phyloP scores from a whole-genome alignment of 2,329 filamentous ascomycete species.

The Trichoderma koningiopsis region DNA sequence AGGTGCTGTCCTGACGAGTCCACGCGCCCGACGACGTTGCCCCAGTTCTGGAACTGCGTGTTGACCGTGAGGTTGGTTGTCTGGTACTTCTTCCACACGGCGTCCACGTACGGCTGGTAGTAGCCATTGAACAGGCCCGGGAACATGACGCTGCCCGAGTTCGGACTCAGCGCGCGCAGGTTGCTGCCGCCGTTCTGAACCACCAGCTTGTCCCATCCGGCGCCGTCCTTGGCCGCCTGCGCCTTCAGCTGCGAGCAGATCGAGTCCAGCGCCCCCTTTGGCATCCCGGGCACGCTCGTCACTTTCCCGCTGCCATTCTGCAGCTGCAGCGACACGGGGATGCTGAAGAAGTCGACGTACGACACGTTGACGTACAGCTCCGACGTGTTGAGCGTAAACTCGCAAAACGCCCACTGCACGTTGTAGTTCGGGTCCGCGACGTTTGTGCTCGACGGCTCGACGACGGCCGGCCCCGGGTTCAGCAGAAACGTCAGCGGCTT shows the following conservation, averaged over 20 bases:
- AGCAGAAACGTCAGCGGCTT: slow-evolving; percentile 66
- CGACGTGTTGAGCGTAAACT: slow-evolving; percentile 65
- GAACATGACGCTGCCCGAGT: slow-evolving; percentile 50
- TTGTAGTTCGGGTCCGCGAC: slow-evolving; percentile 62
- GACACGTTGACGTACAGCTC: slow-evolving; percentile 70
- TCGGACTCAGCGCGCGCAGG: slow-evolving; percentile 57
- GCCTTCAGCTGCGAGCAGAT: slow-evolving; percentile 49
- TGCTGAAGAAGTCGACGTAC: slow-evolving; percentile 73
- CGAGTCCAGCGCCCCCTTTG: slow-evolving; percentile 47
- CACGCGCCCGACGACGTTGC: slow-evolving; percentile 50
- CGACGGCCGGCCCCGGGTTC: slow-evolving; percentile 71
- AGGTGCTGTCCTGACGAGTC: slow-evolving; percentile 38
- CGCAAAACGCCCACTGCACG: slow-evolving; percentile 66
- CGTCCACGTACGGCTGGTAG: slow-evolving; percentile 52
- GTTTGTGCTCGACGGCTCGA: slow-evolving; percentile 75
- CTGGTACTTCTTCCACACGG: slow-evolving; percentile 55
- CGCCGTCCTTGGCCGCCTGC: slow-evolving; percentile 50
- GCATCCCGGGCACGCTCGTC: slow-evolving; percentile 54
- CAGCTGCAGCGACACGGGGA: slow-evolving; percentile 63
- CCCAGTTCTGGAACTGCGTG: slow-evolving; percentile 55
- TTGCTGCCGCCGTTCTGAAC: slow-evolving; percentile 44
- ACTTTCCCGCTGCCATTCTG: slow-evolving; percentile 48
- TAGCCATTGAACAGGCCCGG: slow-evolving; percentile 52
- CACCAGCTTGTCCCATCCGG: slow-evolving; percentile 53
- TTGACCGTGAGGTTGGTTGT: slow-evolving; percentile 50